Base-by-base conservation (phyloP, 2,329 filamentous ascomycete species). In the Nemania sp. region DNA sequence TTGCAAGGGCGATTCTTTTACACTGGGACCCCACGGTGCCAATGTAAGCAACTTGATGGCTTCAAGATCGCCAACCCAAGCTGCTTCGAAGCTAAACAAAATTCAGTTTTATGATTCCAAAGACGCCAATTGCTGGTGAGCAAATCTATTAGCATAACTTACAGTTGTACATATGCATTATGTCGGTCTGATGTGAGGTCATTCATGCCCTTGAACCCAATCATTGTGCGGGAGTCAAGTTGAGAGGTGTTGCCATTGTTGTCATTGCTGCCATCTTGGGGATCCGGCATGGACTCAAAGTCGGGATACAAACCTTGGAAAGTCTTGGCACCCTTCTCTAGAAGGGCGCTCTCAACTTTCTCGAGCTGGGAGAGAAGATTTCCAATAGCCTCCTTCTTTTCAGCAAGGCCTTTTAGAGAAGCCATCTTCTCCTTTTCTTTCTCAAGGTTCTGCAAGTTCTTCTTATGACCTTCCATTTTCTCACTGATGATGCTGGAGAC, bases 61-160 rank as follows among this genome's bases (percentile, higher is more conserved):
- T 1, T 84, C 78, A 1, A 89, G 65, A 66, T 95, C 84, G n/a
- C 88, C 89, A 4, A 68, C 68, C 90, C 90, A 95, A 4, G 86
- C 86, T 37, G 90, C 90, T 69, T 94, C 86, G 71, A 90, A 90
- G 7, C 83, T 86, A 49, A 39, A 57, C 11, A 6, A 39, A 10
- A 18, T 61, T 76, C 48, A 75, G 72, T n/a, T 54, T 20, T 25
- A 34, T 39, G 11, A 17, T 18, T 48, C 9, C n/a, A 47, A 7
- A 21, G 9, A 45, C 17, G 4, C 2, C 13, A 47, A 47, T 39
- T 13, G 1, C 6, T 18, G 9, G 32, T 21, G 37, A 17, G 15
- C 4, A 15, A 18, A 12, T 3, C 29, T 18, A 15, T 2, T 79
- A 6, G 5, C 0, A 37, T 17, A 42, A 60, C 84, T 80, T 76